Base-by-base conservation (phyloP, 768 basidiomycete genomes). In the Termitomyces sp. region DNA sequence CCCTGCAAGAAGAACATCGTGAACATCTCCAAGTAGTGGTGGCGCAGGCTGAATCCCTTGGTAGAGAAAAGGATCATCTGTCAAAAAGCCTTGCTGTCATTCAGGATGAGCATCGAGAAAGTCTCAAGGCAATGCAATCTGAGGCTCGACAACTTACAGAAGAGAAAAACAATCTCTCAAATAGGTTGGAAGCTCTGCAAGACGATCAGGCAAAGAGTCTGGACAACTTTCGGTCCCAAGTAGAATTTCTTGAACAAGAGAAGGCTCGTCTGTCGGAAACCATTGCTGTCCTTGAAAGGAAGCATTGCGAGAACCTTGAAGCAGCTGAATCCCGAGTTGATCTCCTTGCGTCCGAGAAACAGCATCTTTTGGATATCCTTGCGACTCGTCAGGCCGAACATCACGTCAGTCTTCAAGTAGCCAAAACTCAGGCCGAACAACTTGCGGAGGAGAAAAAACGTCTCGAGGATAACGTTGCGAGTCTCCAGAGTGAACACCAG, bases 81-180 rank as follows among this genome's bases (percentile, higher is more conserved):
- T 51, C 59, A 15, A 25, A 57, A n/a, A 60, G 48, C 11, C 31
- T 63, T 10, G 50, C 31, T 14, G 32, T 36, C 7, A 20, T 57
- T n/a, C 58, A 63, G 45, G 36, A 31, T 25, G 49, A 63, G 25
- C 63, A 63, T 57, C 51, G n/a, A 25, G 45, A 45, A 57, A 61
- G 34, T 31, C 42, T 43, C 34, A 14, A 51, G 6, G 51, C 37
- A n/a, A n/a, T 55, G 31, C 43, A 48, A 37, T 52, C 29, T 5
- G 34, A 57, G 25, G 55, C 17, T 17, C 49, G 46, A 25, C 60
- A 9, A 37, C 34, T 61, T 25, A n/a, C 31, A 25, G 43, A 57
- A n/a, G 60, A 57, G n/a, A 56, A 17, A n/a, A 43, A 57, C 8
- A 52, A 4, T 20, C 49, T 61, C 50, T 57, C 50, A 20, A 45